Evolutionary conservation across 2,329 filamentous ascomycete species (phyloP).

Genomic region (Fusarium staphyleae): DNA sequence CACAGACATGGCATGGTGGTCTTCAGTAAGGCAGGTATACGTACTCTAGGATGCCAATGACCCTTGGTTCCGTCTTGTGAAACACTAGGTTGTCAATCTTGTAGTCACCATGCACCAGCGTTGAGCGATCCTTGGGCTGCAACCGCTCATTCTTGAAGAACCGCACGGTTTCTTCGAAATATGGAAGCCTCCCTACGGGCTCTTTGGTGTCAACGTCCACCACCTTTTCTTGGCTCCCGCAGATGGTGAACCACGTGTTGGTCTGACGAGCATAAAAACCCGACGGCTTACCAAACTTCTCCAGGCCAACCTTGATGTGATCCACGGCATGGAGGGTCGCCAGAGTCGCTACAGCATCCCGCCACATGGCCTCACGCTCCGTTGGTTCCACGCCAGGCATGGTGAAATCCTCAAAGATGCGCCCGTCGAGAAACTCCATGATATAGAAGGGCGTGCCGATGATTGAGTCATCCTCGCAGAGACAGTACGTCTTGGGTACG

Average conservation of each 20-base stretch:
- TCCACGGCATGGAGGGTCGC: conserved; percentile 84
- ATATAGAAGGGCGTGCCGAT: conserved; percentile 95
- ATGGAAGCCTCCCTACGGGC: conserved; percentile 81
- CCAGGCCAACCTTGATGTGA: conserved; percentile 70
- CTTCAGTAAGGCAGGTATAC: conserved; percentile 37
- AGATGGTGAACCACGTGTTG: conserved; percentile 81
- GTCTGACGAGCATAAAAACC: conserved; percentile 91
- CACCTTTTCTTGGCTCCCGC: conserved; percentile 75
- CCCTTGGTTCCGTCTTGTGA: conserved; percentile 83
- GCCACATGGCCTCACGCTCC: conserved; percentile 84
- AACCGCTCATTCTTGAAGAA: conserved; percentile 76
- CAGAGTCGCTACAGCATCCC: conserved; percentile 80
- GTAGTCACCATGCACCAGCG: conserved; percentile 92
- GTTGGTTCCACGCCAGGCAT: conserved; percentile 74
- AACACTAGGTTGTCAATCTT: conserved; percentile 94
- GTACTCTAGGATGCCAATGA: conserved; percentile 90
- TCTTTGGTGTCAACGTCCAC: conserved; percentile 78
- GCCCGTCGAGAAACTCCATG: conserved; percentile 93
- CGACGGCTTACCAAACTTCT: conserved; percentile 72
- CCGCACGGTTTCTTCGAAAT: conserved; percentile 78
- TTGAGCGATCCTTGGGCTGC: conserved; percentile 79
- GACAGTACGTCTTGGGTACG: conserved; percentile 80
- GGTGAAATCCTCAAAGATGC: conserved; percentile 88
- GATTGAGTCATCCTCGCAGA: conserved; percentile 83
- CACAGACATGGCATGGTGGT: background rate